phyloP scores from a whole-genome alignment of 768 basidiomycete genomes.

The Lentinula sp. region DNA sequence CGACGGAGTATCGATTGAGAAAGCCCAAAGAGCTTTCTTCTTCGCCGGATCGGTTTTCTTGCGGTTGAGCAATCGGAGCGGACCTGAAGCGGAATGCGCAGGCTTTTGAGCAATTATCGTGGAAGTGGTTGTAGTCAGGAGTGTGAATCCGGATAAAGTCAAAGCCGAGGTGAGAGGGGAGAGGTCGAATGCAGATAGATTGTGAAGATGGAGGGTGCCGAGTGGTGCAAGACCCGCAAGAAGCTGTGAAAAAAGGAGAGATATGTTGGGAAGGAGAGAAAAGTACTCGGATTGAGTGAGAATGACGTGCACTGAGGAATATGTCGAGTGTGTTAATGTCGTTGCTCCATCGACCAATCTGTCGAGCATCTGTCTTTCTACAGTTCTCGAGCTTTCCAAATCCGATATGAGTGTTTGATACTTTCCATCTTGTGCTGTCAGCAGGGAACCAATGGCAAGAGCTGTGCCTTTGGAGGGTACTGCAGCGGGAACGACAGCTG shows the following conservation, averaged over 20 bases:
- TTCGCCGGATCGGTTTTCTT: constrained; percentile 57
- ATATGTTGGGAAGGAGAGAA: constrained; percentile 43
- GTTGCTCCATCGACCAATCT: constrained; percentile 74
- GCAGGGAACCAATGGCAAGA: constrained; percentile 72
- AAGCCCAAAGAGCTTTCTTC: constrained; percentile 87
- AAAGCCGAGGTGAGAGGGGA: constrained; percentile 50
- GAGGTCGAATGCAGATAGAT: constrained; percentile 36
- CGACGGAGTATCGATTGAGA: constrained; percentile 48
- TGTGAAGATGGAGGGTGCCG: constrained; percentile 64
- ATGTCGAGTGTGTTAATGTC: constrained; percentile 43
- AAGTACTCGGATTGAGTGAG: constrained; percentile 61
- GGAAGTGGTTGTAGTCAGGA: constrained; percentile 39
- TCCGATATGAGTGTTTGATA: constrained; percentile 67
- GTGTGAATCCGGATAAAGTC: constrained; percentile 57
- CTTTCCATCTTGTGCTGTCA: constrained; percentile 72
- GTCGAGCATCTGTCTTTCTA: constrained; percentile 81
- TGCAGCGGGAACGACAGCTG: neutral
- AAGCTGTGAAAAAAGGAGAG: constrained; percentile 54
- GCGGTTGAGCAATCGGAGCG: constrained; percentile 46
- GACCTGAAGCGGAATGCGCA: constrained; percentile 28
- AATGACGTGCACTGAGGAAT: constrained; percentile 63
- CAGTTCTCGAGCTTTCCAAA: constrained; percentile 45
- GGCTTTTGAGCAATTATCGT: constrained; percentile 71
- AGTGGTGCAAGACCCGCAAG: constrained; percentile 53
- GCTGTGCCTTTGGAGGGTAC: constrained; percentile 38